These are phyloP conservation scores for Xanthoconium stramineum DNA, from an alignment of 768 basidiomycete genomes.

Conservation along the genomic window DNA sequence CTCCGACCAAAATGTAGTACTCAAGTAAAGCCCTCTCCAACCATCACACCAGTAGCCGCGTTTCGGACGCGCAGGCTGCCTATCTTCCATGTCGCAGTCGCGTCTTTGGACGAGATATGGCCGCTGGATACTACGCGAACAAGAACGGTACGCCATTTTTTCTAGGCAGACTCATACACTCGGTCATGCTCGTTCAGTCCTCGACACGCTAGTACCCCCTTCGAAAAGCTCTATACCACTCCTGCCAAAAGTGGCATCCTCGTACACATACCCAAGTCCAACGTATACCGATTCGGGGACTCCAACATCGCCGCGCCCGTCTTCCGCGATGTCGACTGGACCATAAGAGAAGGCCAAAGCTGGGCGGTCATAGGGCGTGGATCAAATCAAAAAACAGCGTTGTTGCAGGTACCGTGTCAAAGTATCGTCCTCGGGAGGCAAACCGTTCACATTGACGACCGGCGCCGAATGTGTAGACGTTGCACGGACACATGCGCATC, in stretches of 20 bases:
- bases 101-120: not conserved
- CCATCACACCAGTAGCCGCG: not conserved
- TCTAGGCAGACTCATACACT: too few relatives aligned
- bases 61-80: not conserved
- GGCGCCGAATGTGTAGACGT: slow-evolving; percentile 41
- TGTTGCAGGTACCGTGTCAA: slow-evolving; percentile 55
- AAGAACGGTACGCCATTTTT: not conserved
- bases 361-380: slow-evolving; percentile 77
- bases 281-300: slow-evolving; percentile 60
- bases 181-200: not conserved
- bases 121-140: not conserved
- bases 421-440: not conserved
- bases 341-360: slow-evolving; percentile 54
- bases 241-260: slow-evolving; percentile 11
- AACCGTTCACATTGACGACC: not conserved
- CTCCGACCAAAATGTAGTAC: not conserved
- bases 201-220: not conserved
- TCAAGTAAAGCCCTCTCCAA: too few relatives aligned
- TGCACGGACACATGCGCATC: slow-evolving; percentile 71
- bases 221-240: slow-evolving; percentile 7
- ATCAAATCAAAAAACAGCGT: slow-evolving; percentile 54
- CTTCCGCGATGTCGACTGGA: slow-evolving; percentile 56
- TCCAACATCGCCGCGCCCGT: slow-evolving; percentile 45
- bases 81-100: slow-evolving; percentile 2
- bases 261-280: slow-evolving; percentile 44